Evolutionary conservation across 805 yeast species (phyloP).

Genomic region (Lipomyces kockii): DNA sequence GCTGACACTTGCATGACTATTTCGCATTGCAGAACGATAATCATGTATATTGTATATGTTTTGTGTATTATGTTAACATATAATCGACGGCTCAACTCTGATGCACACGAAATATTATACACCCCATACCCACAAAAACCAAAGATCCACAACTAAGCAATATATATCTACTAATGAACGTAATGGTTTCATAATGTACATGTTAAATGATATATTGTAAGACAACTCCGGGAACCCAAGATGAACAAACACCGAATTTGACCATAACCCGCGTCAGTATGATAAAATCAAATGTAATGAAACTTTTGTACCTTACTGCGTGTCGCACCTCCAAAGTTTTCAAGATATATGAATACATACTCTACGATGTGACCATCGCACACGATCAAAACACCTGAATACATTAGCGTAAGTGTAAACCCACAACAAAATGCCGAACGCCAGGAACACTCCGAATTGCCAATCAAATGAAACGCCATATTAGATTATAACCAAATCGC

Average conservation of each 20-base stretch:
- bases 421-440: neutral
- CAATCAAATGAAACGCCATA: neutral
- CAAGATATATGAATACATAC: neutral
- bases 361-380: neutral
- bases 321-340: neutral
- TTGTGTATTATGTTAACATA: neutral
- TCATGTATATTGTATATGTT: neutral
- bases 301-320: neutral
- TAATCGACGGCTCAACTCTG: neutral
- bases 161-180: neutral
- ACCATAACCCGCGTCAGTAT: neutral
- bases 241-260: neutral
- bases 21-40: neutral
- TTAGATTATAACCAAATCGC: neutral
- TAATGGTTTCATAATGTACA: neutral
- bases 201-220: neutral
- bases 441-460: neutral
- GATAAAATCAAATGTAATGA: neutral
- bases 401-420: neutral
- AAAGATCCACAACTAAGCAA: neutral
- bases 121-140: neutral
- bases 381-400: slow-evolving; percentile 4
- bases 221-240: neutral
- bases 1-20: neutral
- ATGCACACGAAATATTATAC: neutral